Percentiles rank a stretch among this genome's conserved stretches.
Evolutionary conservation across 2,329 filamentous ascomycete genomes (phyloP).

Genomic region (Venturia pyrina): DNA sequence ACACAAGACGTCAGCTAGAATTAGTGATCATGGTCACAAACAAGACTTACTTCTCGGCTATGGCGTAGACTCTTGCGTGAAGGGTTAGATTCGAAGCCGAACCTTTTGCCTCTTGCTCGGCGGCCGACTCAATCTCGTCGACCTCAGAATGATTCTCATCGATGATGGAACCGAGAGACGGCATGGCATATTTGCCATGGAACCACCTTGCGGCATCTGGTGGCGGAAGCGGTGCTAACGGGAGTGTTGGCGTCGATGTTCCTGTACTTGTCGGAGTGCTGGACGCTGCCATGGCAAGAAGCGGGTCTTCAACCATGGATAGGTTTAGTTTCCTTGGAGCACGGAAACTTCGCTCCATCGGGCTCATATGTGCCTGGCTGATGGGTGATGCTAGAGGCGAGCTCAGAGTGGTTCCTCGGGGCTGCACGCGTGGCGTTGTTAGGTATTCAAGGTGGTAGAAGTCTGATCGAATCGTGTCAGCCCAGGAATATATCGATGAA

Average conservation of each 20-base stretch:
- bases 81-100: conserved; percentile 33
- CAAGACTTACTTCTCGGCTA: conserved; percentile 37
- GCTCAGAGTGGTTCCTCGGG: conserved; percentile 18
- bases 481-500: not conserved
- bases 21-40: too few relatives aligned
- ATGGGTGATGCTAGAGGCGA: conserved; percentile 19
- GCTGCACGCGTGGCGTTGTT: conserved; percentile 16
- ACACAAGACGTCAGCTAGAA: conserved; percentile 11
- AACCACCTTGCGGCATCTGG: not conserved
- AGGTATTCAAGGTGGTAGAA: conserved; percentile 34
- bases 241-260: not conserved
- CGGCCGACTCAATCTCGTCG: conserved; percentile 18
- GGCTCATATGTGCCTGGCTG: conserved; percentile 4
- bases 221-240: not conserved
- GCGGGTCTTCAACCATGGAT: conserved; percentile 27
- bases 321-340: conserved; percentile 23
- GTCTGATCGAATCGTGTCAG: conserved; percentile 18
- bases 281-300: conserved; percentile 21
- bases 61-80: conserved; percentile 39
- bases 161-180: conserved; percentile 23
- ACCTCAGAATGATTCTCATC: conserved; percentile 16
- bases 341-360: conserved; percentile 12
- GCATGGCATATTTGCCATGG: not conserved
- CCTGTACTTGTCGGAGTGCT: not conserved
- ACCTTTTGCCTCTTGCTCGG: conserved; percentile 26